Conservation (phyloP, 768 basidiomycete species). For the Tephrocybe sp. region DNA sequence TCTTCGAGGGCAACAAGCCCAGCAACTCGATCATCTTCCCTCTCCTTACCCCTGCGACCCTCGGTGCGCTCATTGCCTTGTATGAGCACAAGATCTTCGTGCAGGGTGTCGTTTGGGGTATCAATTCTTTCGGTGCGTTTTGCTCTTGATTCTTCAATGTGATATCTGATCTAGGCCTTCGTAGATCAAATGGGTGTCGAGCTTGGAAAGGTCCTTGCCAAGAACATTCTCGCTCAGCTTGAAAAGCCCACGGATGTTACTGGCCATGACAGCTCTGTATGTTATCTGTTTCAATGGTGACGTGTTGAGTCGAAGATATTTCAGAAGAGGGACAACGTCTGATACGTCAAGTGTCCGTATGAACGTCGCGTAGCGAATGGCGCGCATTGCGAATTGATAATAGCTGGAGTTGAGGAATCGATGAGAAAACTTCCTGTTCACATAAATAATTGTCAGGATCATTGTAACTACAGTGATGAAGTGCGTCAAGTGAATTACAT, state of each 20-base stretch:
- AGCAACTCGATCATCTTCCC: conserved; percentile 98
- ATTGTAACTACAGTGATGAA: neutral
- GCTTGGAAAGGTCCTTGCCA: conserved; percentile 95
- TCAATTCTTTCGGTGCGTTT: conserved; percentile 92
- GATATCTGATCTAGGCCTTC: neutral
- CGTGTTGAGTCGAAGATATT: neutral
- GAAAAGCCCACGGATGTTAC: conserved; percentile 74
- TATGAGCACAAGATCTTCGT: conserved; percentile 99
- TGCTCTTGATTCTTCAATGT: neutral
- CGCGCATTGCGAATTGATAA: neutral
- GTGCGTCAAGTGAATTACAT: neutral
- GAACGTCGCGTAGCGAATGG: neutral
- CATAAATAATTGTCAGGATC: neutral
- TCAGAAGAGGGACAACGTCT: neutral
- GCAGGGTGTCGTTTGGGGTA: conserved; percentile 96
- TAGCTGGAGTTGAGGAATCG: neutral
- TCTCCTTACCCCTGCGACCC: conserved; percentile 82
- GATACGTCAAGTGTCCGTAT: neutral
- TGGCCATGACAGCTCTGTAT: conserved; percentile 85
- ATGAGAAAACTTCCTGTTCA: neutral
- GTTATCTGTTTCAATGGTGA: conserved; percentile 22
- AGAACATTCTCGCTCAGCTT: conserved; percentile 91
- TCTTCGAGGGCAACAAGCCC: conserved; percentile 96
- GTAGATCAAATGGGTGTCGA: conserved; percentile 99
- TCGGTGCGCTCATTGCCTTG: conserved; percentile 87